phyloP scores from a whole-genome alignment of 2,329 filamentous ascomycete species.

The Emmonsiellopsis sp. region DNA sequence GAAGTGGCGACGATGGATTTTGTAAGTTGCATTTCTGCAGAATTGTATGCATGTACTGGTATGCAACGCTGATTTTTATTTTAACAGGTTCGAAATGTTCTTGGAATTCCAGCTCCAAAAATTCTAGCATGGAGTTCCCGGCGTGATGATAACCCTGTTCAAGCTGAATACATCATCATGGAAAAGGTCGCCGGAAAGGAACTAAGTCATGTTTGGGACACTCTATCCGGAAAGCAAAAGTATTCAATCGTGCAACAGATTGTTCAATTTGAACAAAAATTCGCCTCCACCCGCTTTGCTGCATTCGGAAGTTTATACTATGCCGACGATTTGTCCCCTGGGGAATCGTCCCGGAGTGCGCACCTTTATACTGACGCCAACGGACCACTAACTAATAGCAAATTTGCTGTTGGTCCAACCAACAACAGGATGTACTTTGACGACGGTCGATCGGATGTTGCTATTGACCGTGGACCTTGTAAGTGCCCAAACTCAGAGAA shows the following conservation, averaged over 20 bases:
- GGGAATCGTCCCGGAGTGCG: not conserved
- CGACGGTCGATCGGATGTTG: conserved; percentile 8
- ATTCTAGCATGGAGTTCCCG: conserved; percentile 14
- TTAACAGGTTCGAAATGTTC: not conserved
- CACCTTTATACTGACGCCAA: not conserved
- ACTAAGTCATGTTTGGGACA: conserved; percentile 20
- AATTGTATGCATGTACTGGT: not conserved
- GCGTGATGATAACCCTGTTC: conserved; percentile 22
- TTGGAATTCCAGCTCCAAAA: conserved; percentile 1
- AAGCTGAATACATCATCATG: conserved; percentile 29
- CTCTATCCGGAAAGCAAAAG: conserved; percentile 1
- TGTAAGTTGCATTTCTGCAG: conserved; percentile 1
- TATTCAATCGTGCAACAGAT: not conserved
- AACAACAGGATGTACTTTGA: conserved; percentile 20
- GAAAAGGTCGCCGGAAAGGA: conserved; percentile 20
- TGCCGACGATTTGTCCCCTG: not conserved
- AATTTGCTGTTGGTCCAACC: conserved; percentile 19
- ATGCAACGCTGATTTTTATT: not conserved
- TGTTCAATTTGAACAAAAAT: not conserved
- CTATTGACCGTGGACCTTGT: conserved; percentile 3
- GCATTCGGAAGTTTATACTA: conserved; percentile 3
- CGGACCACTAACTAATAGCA: conserved; percentile 4
- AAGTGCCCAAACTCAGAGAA: not conserved
- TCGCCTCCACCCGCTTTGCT: not conserved
- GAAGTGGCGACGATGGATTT: conserved; percentile 32